These are phyloP conservation scores for Hypholoma fasciculare DNA, from an alignment of 768 basidiomycete genomes.

Conservation along the genomic window DNA sequence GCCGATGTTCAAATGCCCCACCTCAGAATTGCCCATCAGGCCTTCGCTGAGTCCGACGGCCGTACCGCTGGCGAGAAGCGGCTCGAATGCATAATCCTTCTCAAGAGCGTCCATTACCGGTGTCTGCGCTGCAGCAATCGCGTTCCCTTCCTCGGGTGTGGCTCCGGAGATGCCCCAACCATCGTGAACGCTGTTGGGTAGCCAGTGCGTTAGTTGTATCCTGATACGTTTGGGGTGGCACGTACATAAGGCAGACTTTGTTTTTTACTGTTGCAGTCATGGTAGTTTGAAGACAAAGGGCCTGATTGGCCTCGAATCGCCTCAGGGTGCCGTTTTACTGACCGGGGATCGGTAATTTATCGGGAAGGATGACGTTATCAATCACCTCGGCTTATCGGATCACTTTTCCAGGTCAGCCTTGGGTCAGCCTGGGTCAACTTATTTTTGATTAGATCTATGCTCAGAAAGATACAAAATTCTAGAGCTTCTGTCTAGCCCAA, in stretches of 20 bases:
- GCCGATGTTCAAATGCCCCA: constrained; percentile 96
- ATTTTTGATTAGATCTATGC: no score
- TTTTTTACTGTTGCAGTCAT: constrained; percentile 58
- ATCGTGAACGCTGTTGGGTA: constrained; percentile 76
- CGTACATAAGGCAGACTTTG: constrained; percentile 91
- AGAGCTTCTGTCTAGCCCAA: no score
- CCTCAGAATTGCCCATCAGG: constrained; percentile 97
- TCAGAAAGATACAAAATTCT: no score
- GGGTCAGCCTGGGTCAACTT: no score
- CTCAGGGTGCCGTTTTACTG: background rate
- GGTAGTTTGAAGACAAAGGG: background rate
- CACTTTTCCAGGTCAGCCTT: no score
- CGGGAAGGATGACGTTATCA: no score
- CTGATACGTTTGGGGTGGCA: background rate
- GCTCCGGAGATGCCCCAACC: constrained; percentile 86
- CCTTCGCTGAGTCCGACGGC: constrained; percentile 92
- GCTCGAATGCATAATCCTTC: constrained; percentile 69
- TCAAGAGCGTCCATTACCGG: constrained; percentile 89
- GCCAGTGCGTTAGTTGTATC: background rate
- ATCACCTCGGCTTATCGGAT: no score
- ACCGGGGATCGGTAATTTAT: no score
- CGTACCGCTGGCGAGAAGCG: constrained; percentile 83
- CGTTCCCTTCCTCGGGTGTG: constrained; percentile 79
- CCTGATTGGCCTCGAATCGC: background rate
- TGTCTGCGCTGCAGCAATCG: constrained; percentile 82